Evolutionary conservation across 1,284 basidiomycete genomes (phyloP), one percentile per base, ranked within the genome.

Genomic region (Cryptococcus amylolentus): DNA sequence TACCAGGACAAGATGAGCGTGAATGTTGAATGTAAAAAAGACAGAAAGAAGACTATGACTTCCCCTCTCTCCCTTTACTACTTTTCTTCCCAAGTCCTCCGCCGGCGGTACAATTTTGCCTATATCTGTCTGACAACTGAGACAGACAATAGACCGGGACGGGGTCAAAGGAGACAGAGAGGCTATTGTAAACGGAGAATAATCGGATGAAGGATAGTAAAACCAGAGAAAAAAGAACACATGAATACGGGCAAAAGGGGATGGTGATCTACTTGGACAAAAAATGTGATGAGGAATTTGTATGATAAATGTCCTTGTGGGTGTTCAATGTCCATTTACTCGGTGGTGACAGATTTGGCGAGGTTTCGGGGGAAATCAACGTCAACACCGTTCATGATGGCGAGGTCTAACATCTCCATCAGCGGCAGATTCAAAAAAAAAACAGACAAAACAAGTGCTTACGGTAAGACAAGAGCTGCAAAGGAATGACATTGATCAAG

Each of bases 351-450:
- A 16, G 68, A 71, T 55, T 82, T 82, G 62, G 81, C 81, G 84
- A 98, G 81, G 82, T 98, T 98, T 71, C 95, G 84, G 27, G 95
- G 95, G 88, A 97, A 98, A 77, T 98, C 95, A 68, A 98, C 95
- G 76, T 98, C 94, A 66, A 92, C 93, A 51, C 95, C 95, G 73
- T 92, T 93, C 79, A 85, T 88, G 67, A 96, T 86, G 10, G 95
- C 95, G 61, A 99, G 81, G 81, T 98, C 72, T 71, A 43, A 57
- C 41, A 18, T 27, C 1, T n/a, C n/a, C 13, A 20, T 49, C 35
- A 50, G 38, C 40, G 16, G 23, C 5, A 10, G 10, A 20, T n/a
- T 13, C 7, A 5, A 12, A 45, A 14, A 8, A 41, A 5, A 12
- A 45, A 14, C 5, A 41, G n/a, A 37, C 40, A 47, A 28, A 8